Conservation (phyloP, 352 stramenopile genomes). For the Globisporangium alternatum region DNA sequence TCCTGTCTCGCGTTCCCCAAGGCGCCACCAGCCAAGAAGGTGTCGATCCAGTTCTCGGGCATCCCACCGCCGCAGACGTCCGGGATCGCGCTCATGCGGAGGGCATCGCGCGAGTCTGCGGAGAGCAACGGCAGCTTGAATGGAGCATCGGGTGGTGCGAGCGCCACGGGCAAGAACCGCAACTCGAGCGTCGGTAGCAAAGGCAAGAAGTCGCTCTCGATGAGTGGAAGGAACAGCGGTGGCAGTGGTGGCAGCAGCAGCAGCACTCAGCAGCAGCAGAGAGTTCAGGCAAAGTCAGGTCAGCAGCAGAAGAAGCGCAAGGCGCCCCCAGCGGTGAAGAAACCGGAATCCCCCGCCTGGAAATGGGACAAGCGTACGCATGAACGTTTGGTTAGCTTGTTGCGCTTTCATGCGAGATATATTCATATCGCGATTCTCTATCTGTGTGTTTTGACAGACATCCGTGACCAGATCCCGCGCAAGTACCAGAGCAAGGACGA, state of each 20-base stretch:
- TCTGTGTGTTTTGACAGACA: constrained; percentile 32
- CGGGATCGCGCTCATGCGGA: constrained; percentile 12
- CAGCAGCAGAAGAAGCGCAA: constrained; percentile 21
- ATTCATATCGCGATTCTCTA: too few species aligned
- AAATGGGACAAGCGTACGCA: constrained; percentile 78
- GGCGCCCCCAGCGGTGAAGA: constrained; percentile 17
- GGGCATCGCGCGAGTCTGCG: constrained; percentile 15
- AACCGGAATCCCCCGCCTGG: constrained; percentile 47
- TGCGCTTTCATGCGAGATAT: not conserved
- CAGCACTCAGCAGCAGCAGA: constrained; percentile 4
- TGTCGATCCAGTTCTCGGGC: constrained; percentile 26
- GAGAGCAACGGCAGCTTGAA: constrained; percentile 16
- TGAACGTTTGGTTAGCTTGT: not conserved
- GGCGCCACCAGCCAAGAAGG: constrained; percentile 16
- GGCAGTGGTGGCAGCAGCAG: constrained; percentile 10
- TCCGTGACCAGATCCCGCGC: constrained; percentile 73
- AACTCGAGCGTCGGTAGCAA: constrained; percentile 8
- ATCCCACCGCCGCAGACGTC: constrained; percentile 36
- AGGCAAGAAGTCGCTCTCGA: constrained; percentile 11
- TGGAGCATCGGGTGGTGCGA: not conserved
- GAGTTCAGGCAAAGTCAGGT: constrained; percentile 11
- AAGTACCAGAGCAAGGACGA: constrained; percentile 81
- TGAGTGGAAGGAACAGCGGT: not conserved
- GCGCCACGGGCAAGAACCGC: not conserved
- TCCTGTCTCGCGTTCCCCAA: constrained; percentile 68